A percentile compares a stretch with the other conserved stretches of the same genome.
phyloP scores from a whole-genome alignment of 2,329 filamentous ascomycete species.

The Colletotrichum tropicicola region DNA sequence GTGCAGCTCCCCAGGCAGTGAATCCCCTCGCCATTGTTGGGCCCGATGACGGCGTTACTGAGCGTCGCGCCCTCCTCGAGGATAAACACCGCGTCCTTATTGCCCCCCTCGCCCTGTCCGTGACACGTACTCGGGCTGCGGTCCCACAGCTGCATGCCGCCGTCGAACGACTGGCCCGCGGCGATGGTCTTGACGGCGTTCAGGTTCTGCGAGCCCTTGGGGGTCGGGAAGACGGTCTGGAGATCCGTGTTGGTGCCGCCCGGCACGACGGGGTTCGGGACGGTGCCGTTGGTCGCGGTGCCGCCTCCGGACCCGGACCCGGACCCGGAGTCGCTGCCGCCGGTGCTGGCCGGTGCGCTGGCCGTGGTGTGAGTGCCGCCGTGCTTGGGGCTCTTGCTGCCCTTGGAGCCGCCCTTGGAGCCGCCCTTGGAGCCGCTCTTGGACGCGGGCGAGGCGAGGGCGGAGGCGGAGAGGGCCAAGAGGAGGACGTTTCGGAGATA shows the following conservation, averaged over 20 bases:
- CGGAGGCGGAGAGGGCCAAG: conserved; percentile 13
- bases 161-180: conserved; percentile 26
- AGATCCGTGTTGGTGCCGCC: not conserved
- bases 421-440: conserved; percentile 11
- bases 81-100: conserved; percentile 50
- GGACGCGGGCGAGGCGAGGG: conserved; percentile 5
- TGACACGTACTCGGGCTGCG: conserved; percentile 49
- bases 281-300: conserved; percentile 12
- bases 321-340: not conserved
- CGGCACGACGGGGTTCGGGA: not conserved
- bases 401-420: conserved; percentile 12
- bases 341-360: not conserved
- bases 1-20: conserved; percentile 54
- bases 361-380: not conserved
- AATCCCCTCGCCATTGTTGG: conserved; percentile 53
- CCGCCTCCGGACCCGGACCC: not conserved
- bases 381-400: not conserved
- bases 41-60: conserved; percentile 54
- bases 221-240: conserved; percentile 16
- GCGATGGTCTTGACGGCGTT: conserved; percentile 22
- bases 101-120: conserved; percentile 51
- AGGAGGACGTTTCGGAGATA: conserved; percentile 20
- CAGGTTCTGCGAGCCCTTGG: conserved; percentile 22
- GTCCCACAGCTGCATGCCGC: conserved; percentile 40
- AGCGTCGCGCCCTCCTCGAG: conserved; percentile 51